A percentile compares a stretch with the other conserved stretches of the same genome.
phyloP scores from a whole-genome alignment of 1,284 basidiomycete species.

The Singerocomus inundabilis region DNA sequence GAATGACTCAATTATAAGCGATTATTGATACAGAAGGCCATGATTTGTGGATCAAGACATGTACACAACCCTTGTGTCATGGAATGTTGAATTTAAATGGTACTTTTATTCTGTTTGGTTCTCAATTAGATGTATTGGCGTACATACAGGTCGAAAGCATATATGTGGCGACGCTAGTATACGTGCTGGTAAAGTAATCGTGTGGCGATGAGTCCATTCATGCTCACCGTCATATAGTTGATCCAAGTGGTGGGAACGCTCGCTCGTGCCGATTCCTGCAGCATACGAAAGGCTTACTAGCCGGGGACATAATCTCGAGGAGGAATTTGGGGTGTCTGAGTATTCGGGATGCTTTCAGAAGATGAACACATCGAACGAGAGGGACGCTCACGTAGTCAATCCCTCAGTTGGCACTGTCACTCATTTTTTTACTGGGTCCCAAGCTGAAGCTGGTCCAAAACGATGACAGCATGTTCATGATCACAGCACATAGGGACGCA shows the following conservation, averaged over 20 bases:
- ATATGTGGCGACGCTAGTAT: background rate
- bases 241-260: background rate
- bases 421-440: too few relatives aligned
- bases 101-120: too few relatives aligned
- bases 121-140: background rate
- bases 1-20: background rate
- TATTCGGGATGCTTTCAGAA: background rate
- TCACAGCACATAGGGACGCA: too few relatives aligned
- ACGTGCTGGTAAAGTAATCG: background rate
- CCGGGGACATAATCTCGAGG: conserved; percentile 6
- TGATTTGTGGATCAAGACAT: background rate
- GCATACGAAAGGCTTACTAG: conserved; percentile 3
- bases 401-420: background rate
- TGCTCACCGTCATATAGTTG: background rate
- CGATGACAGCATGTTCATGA: too few relatives aligned
- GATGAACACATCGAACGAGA: background rate
- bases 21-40: background rate
- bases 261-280: background rate
- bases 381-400: conserved; percentile 7
- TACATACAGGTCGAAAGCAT: background rate
- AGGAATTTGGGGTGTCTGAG: conserved; percentile 10
- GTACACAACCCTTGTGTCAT: too few relatives aligned
- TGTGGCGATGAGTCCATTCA: background rate
- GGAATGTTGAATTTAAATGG: background rate
- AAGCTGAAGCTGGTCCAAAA: too few relatives aligned